Evolutionary conservation across 352 stramenopile genomes (phyloP).

Genomic region (Phytopythium mirpurense): DNA sequence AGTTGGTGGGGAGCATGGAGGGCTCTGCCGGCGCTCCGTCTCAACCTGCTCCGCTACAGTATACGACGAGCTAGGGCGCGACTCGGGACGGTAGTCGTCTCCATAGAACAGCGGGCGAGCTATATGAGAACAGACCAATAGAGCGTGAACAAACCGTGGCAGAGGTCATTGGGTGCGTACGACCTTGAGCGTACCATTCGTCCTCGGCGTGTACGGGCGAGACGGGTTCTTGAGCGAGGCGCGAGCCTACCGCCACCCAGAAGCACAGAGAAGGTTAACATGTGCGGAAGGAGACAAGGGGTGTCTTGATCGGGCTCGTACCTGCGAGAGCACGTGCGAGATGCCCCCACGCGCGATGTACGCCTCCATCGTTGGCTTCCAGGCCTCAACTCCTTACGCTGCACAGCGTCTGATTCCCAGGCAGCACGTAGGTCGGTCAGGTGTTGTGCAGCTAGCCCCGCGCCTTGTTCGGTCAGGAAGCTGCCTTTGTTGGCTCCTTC

Average conservation of each 20-base stretch:
- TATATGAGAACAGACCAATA: neutral
- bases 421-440: neutral
- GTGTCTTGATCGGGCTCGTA: slow-evolving; percentile 7
- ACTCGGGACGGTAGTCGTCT: slow-evolving; percentile 68
- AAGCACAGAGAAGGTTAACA: no score
- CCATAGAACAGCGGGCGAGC: slow-evolving; percentile 63
- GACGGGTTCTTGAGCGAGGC: slow-evolving; percentile 80
- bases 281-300: no score
- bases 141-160: neutral
- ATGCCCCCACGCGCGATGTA: slow-evolving; percentile 73
- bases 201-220: slow-evolving; percentile 69
- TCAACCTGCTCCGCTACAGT: slow-evolving; percentile 36
- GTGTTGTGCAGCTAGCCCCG: no score
- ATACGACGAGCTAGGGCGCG: slow-evolving; percentile 64
- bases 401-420: no score
- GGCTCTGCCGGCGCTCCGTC: slow-evolving; percentile 26
- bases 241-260: slow-evolving; percentile 32
- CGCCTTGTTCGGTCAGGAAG: no score
- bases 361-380: slow-evolving; percentile 51
- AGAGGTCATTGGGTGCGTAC: no score
- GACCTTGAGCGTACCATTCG: slow-evolving; percentile 24
- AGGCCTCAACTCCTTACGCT: no score
- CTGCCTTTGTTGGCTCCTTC: no score
- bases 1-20: neutral
- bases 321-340: slow-evolving; percentile 74